Base-by-base conservation (phyloP, 192 early-diverging fungal species). In the Backusella circina region DNA sequence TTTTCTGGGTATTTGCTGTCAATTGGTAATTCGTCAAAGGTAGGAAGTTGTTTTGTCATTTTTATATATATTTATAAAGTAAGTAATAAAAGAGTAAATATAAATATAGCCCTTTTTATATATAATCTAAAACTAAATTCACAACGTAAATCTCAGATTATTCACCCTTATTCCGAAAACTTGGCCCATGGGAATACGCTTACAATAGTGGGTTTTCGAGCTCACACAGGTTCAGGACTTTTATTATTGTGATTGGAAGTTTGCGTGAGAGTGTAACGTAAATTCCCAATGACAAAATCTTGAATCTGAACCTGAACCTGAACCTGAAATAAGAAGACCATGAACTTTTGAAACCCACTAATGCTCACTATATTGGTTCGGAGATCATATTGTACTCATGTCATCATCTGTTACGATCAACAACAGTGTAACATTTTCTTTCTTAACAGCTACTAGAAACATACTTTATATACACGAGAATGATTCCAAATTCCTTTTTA, bases 11-110 rank as follows among this genome's bases (percentile, higher is more conserved):
- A 72, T 64, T 68, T 76, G 6, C 75, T 50, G n/a, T 80, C 75
- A 36, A 80, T 70, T 65, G 79, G 79, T 36, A 80, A 47, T 12
- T 80, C 69, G 16, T 80, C 72, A 35, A 67, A 80, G 3, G 65
- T 35, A 13, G 79, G 79, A 51, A 80, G 70, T 61, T 61, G 54
- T 12, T 61, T 61, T 23, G 54, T 28, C 54, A 61, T 61, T 28
- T 10, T 54, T 54, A 2, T 23, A 9, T 57, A 26, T 28, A 26
- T 21, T 28, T 28, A 28, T 8, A 21, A 51, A 51, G 8, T 41
- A 61, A 61, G 21, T n/a, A n/a, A n/a, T n/a, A n/a, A 61, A 61
- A 28, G 23, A 21, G 36, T 37, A n/a, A n/a, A n/a, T n/a, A n/a
- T n/a, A n/a, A n/a, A n/a, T n/a, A n/a, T n/a, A n/a, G n/a, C 12